Evolutionary conservation across 805 yeast genomes (phyloP).

Genomic region (Candida multigemmis): DNA sequence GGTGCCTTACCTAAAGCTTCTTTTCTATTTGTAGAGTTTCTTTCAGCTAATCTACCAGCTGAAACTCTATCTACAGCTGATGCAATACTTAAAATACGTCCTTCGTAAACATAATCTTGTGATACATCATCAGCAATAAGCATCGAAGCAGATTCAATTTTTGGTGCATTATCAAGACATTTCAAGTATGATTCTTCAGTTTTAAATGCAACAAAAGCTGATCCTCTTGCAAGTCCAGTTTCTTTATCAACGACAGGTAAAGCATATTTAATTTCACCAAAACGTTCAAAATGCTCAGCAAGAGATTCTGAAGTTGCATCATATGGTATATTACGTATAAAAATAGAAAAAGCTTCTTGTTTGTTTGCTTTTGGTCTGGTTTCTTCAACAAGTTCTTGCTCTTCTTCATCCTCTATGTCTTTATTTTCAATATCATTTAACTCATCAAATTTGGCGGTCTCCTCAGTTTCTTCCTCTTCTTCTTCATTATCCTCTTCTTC

Average conservation of each 20-base stretch:
- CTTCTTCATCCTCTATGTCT: conserved; percentile 19
- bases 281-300: conserved; percentile 66
- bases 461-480: conserved; percentile 23
- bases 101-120: conserved; percentile 83
- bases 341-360: conserved; percentile 65
- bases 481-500: conserved; percentile 27
- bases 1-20: conserved; percentile 75
- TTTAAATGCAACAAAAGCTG: conserved; percentile 87
- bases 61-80: conserved; percentile 82
- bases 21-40: conserved; percentile 63
- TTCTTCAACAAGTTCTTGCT: conserved; percentile 21
- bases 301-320: conserved; percentile 81
- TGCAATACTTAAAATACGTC: conserved; percentile 77
- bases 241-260: conserved; percentile 83
- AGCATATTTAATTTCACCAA: conserved; percentile 89
- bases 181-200: conserved; percentile 51
- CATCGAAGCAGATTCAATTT: conserved; percentile 48
- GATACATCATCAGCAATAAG: conserved; percentile 89
- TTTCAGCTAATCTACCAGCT: conserved; percentile 66
- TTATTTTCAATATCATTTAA: conserved; percentile 21
- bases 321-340: conserved; percentile 90
- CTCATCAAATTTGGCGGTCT: conserved; percentile 21
- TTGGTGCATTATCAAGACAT: conserved; percentile 76
- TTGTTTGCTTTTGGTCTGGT: conserved; percentile 39
- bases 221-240: conserved; percentile 84